Conservation (phyloP, 2,329 filamentous ascomycete genomes). For the Ceratocystis cubensis region DNA sequence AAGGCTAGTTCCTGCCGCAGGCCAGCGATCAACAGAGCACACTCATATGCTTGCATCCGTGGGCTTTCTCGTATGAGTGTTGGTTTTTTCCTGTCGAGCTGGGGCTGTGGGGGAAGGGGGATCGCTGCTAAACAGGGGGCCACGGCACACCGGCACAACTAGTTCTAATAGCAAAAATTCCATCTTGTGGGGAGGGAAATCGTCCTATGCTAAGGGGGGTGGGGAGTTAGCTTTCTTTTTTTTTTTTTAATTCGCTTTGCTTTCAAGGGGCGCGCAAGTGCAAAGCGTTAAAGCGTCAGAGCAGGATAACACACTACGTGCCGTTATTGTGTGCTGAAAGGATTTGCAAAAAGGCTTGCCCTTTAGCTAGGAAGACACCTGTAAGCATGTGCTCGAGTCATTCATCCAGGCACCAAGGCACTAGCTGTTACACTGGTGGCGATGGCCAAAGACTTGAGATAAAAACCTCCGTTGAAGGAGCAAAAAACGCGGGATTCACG, state of each 20-base stretch:
- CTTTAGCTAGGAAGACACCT: too few relatives aligned
- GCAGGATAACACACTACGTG: neutral
- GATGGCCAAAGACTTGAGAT: neutral
- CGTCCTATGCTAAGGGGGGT: neutral
- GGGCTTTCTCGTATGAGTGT: too few relatives aligned
- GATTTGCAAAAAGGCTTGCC: neutral
- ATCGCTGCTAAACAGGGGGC: neutral
- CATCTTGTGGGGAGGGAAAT: constrained; percentile 1
- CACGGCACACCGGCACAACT: neutral
- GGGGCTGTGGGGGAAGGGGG: neutral
- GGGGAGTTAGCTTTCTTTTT: too few relatives aligned
- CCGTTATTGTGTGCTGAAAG: neutral
- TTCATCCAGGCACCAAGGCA: neutral
- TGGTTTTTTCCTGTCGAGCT: neutral
- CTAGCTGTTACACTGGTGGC: neutral
- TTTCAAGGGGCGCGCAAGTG: too few relatives aligned
- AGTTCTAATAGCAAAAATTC: neutral
- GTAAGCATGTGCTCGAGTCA: too few relatives aligned
- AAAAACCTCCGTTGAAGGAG: neutral
- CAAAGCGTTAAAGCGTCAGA: neutral
- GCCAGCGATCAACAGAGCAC: too few relatives aligned
- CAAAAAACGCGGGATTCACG: neutral
- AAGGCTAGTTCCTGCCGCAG: too few relatives aligned
- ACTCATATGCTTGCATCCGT: too few relatives aligned
- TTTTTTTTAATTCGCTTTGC: too few relatives aligned